phyloP scores from a whole-genome alignment of 257 asterid species.

The Solanum ossicruentum region DNA sequence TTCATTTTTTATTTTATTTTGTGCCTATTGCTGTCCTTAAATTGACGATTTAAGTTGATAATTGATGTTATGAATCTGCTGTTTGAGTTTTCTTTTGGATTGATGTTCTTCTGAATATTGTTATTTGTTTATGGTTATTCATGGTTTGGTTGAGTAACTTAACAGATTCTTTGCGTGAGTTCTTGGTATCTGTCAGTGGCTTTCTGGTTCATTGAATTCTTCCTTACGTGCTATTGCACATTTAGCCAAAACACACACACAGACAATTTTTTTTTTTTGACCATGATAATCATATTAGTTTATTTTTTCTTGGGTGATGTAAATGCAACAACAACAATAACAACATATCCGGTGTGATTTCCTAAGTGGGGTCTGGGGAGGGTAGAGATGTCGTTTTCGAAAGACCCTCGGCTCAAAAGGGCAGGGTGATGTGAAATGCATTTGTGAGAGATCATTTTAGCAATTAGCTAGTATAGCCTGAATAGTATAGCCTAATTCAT shows the following conservation, averaged over 20 bases:
- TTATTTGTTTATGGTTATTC: background rate
- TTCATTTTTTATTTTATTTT: background rate
- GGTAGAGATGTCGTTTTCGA: too few species aligned
- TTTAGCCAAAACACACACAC: background rate
- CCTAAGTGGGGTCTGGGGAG: too few species aligned
- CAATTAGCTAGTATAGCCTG: background rate
- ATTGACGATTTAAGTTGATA: background rate
- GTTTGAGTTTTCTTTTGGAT: background rate
- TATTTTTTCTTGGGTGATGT: background rate
- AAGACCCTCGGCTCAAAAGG: too few species aligned
- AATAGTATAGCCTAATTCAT: background rate
- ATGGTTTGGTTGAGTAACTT: background rate
- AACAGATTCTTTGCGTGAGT: background rate
- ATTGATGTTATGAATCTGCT: background rate
- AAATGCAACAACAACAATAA: too few species aligned
- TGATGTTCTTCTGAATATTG: too few species aligned
- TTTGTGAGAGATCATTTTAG: background rate
- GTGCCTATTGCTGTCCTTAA: background rate
- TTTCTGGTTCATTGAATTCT: background rate
- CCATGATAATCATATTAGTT: background rate
- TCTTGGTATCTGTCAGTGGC: background rate
- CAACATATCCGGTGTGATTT: too few species aligned
- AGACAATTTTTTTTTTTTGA: too few species aligned
- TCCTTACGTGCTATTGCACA: background rate
- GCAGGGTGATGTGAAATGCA: background rate